Conservation (phyloP, 805 yeast genomes). For the Teunomyces aglyptinius region DNA sequence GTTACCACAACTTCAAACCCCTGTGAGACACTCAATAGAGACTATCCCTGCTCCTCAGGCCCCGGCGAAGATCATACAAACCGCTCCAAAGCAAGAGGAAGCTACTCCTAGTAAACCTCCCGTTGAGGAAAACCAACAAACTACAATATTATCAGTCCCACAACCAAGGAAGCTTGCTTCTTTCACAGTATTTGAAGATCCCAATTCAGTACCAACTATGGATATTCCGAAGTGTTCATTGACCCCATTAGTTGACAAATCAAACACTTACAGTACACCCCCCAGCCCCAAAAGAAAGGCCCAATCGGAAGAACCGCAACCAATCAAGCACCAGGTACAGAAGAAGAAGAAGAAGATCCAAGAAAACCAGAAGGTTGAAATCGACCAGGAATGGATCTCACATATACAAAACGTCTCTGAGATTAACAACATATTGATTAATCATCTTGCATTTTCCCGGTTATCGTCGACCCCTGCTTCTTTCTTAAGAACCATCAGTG, state of each 20-base stretch:
- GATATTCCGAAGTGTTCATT: constrained; percentile 9
- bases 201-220: constrained; percentile 11
- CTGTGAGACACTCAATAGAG: constrained; percentile 1
- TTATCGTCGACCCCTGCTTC: constrained; percentile 85
- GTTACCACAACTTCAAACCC: constrained; percentile 1
- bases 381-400: constrained; percentile 20
- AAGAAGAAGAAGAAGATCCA: constrained; percentile 22
- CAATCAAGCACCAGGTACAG: constrained; percentile 14
- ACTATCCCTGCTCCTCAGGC: constrained; percentile 5
- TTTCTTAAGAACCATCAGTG: constrained; percentile 60
- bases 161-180: background rate
- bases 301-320: constrained; percentile 40
- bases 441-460: constrained; percentile 88
- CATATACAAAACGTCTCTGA: constrained; percentile 46
- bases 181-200: constrained; percentile 14
- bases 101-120: constrained; percentile 8
- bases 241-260: constrained; percentile 27
- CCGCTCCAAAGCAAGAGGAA: constrained; percentile 4
- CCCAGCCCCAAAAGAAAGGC: constrained; percentile 26
- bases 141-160: background rate
- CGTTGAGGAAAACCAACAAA: background rate
- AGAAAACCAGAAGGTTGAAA: constrained; percentile 26
- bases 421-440: constrained; percentile 64
- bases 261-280: constrained; percentile 20
- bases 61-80: constrained; percentile 3